Percentiles rank a stretch among this genome's conserved stretches.
Evolutionary conservation across 805 yeast species (phyloP).

Genomic region (Tetrapisispora fleetii): DNA sequence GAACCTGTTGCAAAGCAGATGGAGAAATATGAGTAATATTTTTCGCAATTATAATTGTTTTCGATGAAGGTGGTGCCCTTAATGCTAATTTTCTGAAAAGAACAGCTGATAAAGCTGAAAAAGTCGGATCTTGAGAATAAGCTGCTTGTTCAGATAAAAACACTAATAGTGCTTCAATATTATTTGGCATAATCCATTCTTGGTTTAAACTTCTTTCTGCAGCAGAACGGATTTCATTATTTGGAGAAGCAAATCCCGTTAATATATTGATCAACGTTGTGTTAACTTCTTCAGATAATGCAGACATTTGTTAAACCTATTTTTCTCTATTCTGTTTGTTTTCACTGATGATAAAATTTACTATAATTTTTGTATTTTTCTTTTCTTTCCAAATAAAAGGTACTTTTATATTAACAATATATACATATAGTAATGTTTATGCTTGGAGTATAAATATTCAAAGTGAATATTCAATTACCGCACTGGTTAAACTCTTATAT

Average conservation of each 20-base stretch:
- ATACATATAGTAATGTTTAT: neutral
- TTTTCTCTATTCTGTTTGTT: neutral
- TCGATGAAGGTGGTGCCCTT: slow-evolving; percentile 54
- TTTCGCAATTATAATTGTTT: slow-evolving; percentile 59
- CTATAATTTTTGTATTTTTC: too few species aligned
- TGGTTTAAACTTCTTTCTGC: slow-evolving; percentile 69
- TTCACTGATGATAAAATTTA: neutral
- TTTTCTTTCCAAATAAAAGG: neutral
- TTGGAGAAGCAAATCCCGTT: slow-evolving; percentile 65
- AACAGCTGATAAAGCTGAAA: slow-evolving; percentile 72
- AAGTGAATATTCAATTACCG: neutral
- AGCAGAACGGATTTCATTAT: slow-evolving; percentile 59
- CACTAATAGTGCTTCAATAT: slow-evolving; percentile 59
- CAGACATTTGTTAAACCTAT: slow-evolving; percentile 26
- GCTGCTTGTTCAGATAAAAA: slow-evolving; percentile 78
- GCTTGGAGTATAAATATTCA: neutral
- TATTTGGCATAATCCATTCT: slow-evolving; percentile 64
- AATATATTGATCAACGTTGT: slow-evolving; percentile 46
- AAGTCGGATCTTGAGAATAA: slow-evolving; percentile 47
- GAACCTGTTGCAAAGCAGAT: slow-evolving; percentile 50
- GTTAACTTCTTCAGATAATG: slow-evolving; percentile 52
- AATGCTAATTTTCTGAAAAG: slow-evolving; percentile 79
- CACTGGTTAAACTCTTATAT: neutral
- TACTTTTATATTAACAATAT: neutral
- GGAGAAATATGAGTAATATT: slow-evolving; percentile 62